These are phyloP conservation scores for Anisodus acutangulus DNA, from an alignment of 257 asterid genomes.

Conservation along the genomic window DNA sequence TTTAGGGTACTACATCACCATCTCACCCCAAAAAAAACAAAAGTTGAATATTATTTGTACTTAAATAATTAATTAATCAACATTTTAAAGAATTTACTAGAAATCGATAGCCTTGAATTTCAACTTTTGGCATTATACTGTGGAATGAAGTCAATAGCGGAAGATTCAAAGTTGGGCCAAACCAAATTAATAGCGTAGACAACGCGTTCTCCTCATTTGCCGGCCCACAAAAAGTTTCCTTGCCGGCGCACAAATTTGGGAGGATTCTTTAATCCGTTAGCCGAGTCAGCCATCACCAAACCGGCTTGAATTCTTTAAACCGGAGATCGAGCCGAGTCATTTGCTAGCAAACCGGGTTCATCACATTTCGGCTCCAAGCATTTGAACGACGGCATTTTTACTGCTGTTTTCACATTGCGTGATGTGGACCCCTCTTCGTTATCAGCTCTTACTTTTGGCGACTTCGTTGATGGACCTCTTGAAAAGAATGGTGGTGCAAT, in stretches of 20 bases:
- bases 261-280: neutral
- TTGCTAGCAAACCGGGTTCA: conserved; percentile 47
- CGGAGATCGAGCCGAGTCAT: conserved; percentile 47
- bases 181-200: neutral
- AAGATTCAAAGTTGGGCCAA: conserved; percentile 1
- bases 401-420: conserved; percentile 39
- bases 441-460: conserved; percentile 55
- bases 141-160: neutral
- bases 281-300: neutral
- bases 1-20: neutral
- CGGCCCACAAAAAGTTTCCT: conserved; percentile 13
- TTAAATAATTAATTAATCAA: neutral
- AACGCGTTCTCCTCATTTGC: neutral
- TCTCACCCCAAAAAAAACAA: neutral
- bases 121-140: neutral
- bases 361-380: conserved; percentile 70
- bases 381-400: conserved; percentile 65
- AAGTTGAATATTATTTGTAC: conserved; percentile 23
- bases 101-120: neutral
- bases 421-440: conserved; percentile 50
- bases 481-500: conserved; percentile 41
- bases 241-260: neutral
- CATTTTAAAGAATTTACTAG: neutral
- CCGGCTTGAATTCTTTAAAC: conserved; percentile 34
- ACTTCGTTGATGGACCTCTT: conserved; percentile 59